A percentile compares a stretch with the other conserved stretches of the same genome.
Evolutionary conservation across 163 green algal species (phyloP).

Genomic region (Prototheca wickerhamii): DNA sequence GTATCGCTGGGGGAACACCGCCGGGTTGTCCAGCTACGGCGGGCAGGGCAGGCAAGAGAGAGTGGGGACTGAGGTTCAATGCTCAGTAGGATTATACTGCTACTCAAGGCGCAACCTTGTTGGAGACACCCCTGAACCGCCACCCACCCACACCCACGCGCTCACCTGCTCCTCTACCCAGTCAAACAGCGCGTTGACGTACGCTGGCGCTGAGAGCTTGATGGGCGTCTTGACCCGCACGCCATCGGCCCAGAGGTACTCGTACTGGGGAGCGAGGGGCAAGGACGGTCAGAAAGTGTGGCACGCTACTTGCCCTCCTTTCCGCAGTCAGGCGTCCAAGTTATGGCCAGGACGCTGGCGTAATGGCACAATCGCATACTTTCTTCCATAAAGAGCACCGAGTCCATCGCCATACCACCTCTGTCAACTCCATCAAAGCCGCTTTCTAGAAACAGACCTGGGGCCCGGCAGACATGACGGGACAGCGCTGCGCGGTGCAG

Average conservation of each 20-base stretch:
- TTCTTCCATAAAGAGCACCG: no score
- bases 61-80: not conserved
- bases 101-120: no score
- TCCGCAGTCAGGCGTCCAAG: no score
- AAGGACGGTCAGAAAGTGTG: no score
- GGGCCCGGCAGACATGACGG: slow-evolving; percentile 87
- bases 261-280: slow-evolving; percentile 59
- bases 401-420: not conserved
- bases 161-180: slow-evolving; percentile 94
- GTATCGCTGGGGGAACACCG: slow-evolving; percentile 82
- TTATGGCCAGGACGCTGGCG: no score
- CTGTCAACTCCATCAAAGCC: not conserved
- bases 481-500: slow-evolving; percentile 82
- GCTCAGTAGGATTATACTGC: no score
- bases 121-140: not conserved
- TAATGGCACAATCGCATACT: no score
- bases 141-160: not conserved
- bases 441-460: slow-evolving; percentile 54
- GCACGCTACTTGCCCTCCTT: no score
- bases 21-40: slow-evolving; percentile 77
- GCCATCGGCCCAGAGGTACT: slow-evolving; percentile 97
- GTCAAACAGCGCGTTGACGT: slow-evolving; percentile 93
- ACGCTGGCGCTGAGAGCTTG: slow-evolving; percentile 83
- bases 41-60: not conserved
- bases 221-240: slow-evolving; percentile 90